Evolutionary conservation across 2,329 filamentous ascomycete genomes (phyloP), one percentile per base, ranked within the genome.

Genomic region (Ilyonectria sp.): DNA sequence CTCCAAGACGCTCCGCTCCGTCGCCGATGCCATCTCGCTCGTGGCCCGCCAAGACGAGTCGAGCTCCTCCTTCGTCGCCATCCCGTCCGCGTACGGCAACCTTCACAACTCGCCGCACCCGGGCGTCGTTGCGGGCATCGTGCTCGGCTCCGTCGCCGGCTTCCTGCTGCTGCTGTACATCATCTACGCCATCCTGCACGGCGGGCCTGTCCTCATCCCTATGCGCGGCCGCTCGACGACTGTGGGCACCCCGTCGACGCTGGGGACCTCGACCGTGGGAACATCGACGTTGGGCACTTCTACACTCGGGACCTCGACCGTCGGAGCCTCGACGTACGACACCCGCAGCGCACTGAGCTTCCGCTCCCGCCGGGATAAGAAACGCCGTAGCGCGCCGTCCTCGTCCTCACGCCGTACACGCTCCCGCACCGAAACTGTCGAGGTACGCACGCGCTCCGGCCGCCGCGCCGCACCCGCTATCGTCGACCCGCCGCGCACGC

Each of bases 161-260:
- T 86, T 90, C 76, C 76, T 89, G 35, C 79, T 90, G 37, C 68
- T 89, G 13, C 78, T 89, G 33, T 85, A 85, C 77, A 74, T 89
- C 13, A 70, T 89, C 63, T 88, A 87, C 75, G 81, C 83, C 2
- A 81, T 81, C n/a, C 77, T 87, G 33, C 84, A 85, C 66, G 80
- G 84, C 33, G 81, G 81, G 1, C 83, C 81, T 2, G 73, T 79
- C 43, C 76, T 76, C 60, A 68, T 75, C 35, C 67, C 71, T 40
- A 71, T 73, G 21, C 61, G 58, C 50, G 37, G 26, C 35, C 54
- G 62, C 19, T 47, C 49, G 21, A 29, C 43, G 66, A 43, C 40
- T 3, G 40, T 43, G 40, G 40, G 75, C 71, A 56, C 74, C 49
- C 65, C 61, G 9, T 31, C 40, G 17, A 17, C 31, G 29, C 54